A percentile compares a stretch with the other conserved stretches of the same genome.
These are phyloP conservation scores for Euphorbia peplus DNA, from an alignment of 345 rosid genomes.

Conservation along the genomic window DNA sequence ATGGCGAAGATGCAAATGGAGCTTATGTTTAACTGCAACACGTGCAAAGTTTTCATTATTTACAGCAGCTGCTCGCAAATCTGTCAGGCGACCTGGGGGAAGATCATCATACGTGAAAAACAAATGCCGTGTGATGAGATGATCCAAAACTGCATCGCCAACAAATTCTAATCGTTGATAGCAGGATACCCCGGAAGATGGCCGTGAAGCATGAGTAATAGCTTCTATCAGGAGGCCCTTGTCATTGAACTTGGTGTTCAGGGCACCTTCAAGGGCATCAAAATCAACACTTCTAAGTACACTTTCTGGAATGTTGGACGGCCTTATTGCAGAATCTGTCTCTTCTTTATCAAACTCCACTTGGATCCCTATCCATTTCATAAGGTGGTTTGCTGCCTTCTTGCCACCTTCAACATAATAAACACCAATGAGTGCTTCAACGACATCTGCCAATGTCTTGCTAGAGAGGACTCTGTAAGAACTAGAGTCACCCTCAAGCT, in stretches of 20 bases:
- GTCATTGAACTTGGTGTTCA: constrained; percentile 56
- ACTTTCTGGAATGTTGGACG: constrained; percentile 65
- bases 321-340: constrained; percentile 33
- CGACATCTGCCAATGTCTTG: constrained; percentile 97
- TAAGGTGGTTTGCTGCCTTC: constrained; percentile 78
- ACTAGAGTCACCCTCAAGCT: constrained; percentile 86
- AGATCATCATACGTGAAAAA: constrained; percentile 87
- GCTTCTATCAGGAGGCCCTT: constrained; percentile 76
- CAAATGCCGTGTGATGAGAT: constrained; percentile 83
- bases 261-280: constrained; percentile 64
- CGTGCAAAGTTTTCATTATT: constrained; percentile 98
- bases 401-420: constrained; percentile 95
- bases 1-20: constrained; percentile 85
- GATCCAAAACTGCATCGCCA: constrained; percentile 98
- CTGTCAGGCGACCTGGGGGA: constrained; percentile 97
- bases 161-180: constrained; percentile 96
- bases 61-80: constrained; percentile 97
- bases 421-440: constrained; percentile 95
- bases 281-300: constrained; percentile 73
- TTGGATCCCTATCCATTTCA: constrained; percentile 93
- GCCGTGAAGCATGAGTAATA: constrained; percentile 95
- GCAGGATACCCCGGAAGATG: constrained; percentile 90
- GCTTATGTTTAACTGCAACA: constrained; percentile 91
- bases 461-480: constrained; percentile 93
- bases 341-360: constrained; percentile 76